phyloP scores from a whole-genome alignment of 441 rosid genomes.

The Capsella rubella region DNA sequence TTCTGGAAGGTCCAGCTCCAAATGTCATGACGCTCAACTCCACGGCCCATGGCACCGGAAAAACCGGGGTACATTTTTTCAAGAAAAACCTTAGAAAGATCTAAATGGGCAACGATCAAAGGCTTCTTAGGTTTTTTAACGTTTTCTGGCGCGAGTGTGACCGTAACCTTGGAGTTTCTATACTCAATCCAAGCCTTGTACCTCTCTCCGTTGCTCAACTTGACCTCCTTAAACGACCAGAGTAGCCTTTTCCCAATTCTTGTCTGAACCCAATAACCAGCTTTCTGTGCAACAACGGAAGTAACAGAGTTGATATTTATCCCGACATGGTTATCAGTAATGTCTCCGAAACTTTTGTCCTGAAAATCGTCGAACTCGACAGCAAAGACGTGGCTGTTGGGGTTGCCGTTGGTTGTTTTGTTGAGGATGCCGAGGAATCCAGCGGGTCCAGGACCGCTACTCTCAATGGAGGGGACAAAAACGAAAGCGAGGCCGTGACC shows the following conservation, averaged over 20 bases:
- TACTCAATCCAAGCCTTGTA: conserved; percentile 46
- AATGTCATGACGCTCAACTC: conserved; percentile 34
- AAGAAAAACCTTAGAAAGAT: conserved; percentile 31
- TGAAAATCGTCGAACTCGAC: conserved; percentile 48
- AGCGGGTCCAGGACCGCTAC: conserved; percentile 33
- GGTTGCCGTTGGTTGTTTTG: conserved; percentile 40
- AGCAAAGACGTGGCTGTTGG: conserved; percentile 39
- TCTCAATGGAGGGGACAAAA: conserved; percentile 33
- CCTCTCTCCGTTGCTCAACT: conserved; percentile 38
- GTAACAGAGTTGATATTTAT: conserved; percentile 39
- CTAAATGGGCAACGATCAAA: conserved; percentile 30
- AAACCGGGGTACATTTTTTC: conserved; percentile 38
- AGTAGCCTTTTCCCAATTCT: conserved; percentile 27
- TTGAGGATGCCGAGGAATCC: conserved; percentile 50
- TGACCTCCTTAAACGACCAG: conserved; percentile 42
- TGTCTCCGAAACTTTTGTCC: conserved; percentile 45
- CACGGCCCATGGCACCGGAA: conserved; percentile 25
- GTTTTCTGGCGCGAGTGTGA: conserved; percentile 30
- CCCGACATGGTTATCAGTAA: conserved; percentile 51
- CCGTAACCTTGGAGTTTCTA: conserved; percentile 14
- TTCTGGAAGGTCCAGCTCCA: conserved; percentile 39
- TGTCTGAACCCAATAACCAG: conserved; percentile 46
- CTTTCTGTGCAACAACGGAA: conserved; percentile 34
- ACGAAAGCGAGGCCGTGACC: conserved; percentile 47
- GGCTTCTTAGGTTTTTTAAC: conserved; percentile 34